Percentiles rank a stretch among this genome's conserved stretches.
Conservation (phyloP, 169 alveolate genomes). For the Cryptosporidium ryanae region DNA sequence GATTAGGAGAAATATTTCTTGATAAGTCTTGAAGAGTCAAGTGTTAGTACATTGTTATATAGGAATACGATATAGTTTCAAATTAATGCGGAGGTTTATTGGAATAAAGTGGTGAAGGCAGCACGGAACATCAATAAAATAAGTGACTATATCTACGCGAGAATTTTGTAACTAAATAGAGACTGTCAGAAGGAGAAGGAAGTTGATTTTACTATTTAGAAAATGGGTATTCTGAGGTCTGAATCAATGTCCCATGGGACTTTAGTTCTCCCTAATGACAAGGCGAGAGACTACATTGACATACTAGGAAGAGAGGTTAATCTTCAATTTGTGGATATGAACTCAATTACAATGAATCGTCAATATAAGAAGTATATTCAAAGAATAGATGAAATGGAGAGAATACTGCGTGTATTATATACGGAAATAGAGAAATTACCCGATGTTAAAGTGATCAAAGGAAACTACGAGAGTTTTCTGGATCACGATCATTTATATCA, state of each 20-base stretch:
- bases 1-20: too few species aligned
- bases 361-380: conserved; percentile 91
- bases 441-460: conserved; percentile 79
- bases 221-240: conserved; percentile 79
- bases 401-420: conserved; percentile 85
- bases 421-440: conserved; percentile 85
- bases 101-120: too few species aligned
- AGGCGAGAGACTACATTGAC: conserved; percentile 90
- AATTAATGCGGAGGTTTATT: too few species aligned
- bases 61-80: too few species aligned
- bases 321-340: conserved; percentile 90
- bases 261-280: conserved; percentile 90
- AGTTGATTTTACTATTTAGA: too few species aligned
- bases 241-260: conserved; percentile 93
- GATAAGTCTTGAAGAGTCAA: too few species aligned
- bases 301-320: conserved; percentile 87
- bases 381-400: conserved; percentile 92
- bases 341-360: conserved; percentile 85
- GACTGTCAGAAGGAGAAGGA: too few species aligned
- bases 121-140: too few species aligned
- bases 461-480: conserved; percentile 84
- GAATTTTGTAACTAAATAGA: too few species aligned
- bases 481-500: conserved; percentile 84
- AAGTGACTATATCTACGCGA: too few species aligned
- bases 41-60: too few species aligned